These are phyloP conservation scores for Rhododendron simsii DNA, from an alignment of 148 eudicot species.

Conservation along the genomic window DNA sequence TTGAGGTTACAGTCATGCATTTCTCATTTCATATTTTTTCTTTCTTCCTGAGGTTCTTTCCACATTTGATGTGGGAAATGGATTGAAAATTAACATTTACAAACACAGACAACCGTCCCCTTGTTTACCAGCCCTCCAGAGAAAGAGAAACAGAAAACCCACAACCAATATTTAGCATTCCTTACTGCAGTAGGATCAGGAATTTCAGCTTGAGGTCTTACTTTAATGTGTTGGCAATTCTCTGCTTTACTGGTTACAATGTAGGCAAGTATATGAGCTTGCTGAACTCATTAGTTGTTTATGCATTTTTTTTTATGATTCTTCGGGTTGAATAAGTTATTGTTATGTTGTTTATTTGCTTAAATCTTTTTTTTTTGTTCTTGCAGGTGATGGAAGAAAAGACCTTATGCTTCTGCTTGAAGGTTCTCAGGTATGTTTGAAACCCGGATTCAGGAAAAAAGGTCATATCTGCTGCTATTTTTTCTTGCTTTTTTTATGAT, in stretches of 20 bases:
- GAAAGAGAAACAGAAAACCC: neutral
- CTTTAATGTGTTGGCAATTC: neutral
- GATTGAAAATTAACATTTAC: neutral
- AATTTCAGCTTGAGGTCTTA: neutral
- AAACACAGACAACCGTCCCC: neutral
- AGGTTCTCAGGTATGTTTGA: conserved; percentile 40
- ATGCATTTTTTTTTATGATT: neutral
- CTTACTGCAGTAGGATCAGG: neutral
- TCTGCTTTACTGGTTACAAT: neutral
- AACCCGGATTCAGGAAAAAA: neutral
- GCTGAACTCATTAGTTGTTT: neutral
- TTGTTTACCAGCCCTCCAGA: neutral
- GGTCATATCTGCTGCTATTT: neutral
- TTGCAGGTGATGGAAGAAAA: conserved; percentile 43
- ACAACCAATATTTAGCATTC: neutral
- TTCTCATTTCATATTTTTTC: neutral
- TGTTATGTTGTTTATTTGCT: neutral
- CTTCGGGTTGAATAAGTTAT: neutral
- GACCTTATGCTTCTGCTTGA: conserved; percentile 53
- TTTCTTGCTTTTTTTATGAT: neutral
- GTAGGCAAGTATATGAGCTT: neutral
- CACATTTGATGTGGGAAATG: neutral
- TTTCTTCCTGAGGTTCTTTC: neutral
- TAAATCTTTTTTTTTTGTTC: conserved; percentile 1
- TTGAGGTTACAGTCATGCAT: neutral